Percentiles rank a stretch among this genome's conserved stretches.
Evolutionary conservation across 768 basidiomycete species (phyloP).

Genomic region (Collybia mongolica): DNA sequence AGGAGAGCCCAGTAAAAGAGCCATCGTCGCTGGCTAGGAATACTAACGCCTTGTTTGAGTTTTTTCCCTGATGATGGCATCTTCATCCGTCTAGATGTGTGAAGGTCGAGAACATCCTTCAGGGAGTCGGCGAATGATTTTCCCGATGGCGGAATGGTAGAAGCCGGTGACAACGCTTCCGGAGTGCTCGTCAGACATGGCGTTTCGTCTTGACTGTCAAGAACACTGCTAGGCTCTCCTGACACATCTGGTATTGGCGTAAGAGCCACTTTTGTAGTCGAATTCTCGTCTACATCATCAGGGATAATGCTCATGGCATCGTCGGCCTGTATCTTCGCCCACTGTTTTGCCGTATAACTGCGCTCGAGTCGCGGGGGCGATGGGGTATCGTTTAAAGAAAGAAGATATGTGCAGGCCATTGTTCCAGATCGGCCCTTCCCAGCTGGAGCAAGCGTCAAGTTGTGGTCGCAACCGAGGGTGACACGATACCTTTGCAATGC

Average conservation of each 20-base stretch:
- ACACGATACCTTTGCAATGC: slow-evolving; percentile 75
- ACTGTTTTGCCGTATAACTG: slow-evolving; percentile 46
- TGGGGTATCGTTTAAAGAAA: slow-evolving; percentile 52
- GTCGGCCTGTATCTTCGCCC: slow-evolving; percentile 46
- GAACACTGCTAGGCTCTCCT: not conserved
- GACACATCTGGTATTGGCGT: not conserved
- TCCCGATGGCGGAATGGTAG: slow-evolving; percentile 1
- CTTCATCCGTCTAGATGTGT: slow-evolving; percentile 73
- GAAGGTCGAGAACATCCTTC: slow-evolving; percentile 61
- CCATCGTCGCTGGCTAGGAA: slow-evolving; percentile 80
- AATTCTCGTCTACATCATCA: slow-evolving; percentile 30
- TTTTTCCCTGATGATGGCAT: slow-evolving; percentile 28
- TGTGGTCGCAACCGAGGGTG: not conserved
- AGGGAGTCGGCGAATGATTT: slow-evolving; percentile 38
- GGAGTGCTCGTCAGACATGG: not conserved
- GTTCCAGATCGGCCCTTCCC: slow-evolving; percentile 87
- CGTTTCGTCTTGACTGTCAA: not conserved
- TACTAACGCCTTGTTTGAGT: slow-evolving; percentile 64
- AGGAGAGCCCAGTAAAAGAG: slow-evolving; percentile 75
- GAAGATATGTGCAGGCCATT: slow-evolving; percentile 79
- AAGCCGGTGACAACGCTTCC: not conserved
- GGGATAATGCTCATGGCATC: slow-evolving; percentile 49
- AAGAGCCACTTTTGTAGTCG: not conserved
- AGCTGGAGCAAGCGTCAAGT: slow-evolving; percentile 34
- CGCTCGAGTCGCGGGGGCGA: slow-evolving; percentile 46